Percentiles rank a stretch among this genome's conserved stretches.
phyloP scores from a whole-genome alignment of 2,329 filamentous ascomycete genomes.

The Hyphodiscus sp. region DNA sequence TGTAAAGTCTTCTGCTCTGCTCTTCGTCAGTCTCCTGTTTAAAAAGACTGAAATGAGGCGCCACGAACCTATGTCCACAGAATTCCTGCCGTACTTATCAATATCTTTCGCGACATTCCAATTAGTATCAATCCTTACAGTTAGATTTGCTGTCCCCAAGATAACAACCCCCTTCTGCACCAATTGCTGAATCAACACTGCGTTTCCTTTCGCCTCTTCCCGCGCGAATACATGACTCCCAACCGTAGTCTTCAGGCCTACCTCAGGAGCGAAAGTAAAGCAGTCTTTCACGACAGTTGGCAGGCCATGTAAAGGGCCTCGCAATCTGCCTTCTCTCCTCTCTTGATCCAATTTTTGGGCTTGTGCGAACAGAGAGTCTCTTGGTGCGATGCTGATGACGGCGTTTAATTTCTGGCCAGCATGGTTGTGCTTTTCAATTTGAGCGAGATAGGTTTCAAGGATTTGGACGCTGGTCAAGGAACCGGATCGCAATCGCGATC shows the following conservation, averaged over 20 bases:
- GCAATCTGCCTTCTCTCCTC: not conserved
- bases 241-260: not conserved
- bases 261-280: not conserved
- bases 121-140: conserved; percentile 12
- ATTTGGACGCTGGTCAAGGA: not conserved
- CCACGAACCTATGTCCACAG: conserved; percentile 2
- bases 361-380: not conserved
- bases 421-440: not conserved
- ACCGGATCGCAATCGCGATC: not conserved
- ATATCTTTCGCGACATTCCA: not conserved
- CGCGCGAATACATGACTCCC: not conserved
- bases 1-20: conserved; percentile 47
- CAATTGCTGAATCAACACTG: conserved; percentile 36
- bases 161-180: conserved; percentile 53
- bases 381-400: not conserved
- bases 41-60: conserved; percentile 5
- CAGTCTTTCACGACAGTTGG: not conserved
- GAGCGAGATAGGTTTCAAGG: not conserved
- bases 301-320: not conserved
- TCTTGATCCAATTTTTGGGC: not conserved
- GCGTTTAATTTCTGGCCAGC: not conserved
- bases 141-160: conserved; percentile 37
- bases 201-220: not conserved
- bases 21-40: conserved; percentile 35
- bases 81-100: conserved; percentile 1